Conservation (phyloP, 805 yeast genomes). For the Barnettozyma siamensis region DNA sequence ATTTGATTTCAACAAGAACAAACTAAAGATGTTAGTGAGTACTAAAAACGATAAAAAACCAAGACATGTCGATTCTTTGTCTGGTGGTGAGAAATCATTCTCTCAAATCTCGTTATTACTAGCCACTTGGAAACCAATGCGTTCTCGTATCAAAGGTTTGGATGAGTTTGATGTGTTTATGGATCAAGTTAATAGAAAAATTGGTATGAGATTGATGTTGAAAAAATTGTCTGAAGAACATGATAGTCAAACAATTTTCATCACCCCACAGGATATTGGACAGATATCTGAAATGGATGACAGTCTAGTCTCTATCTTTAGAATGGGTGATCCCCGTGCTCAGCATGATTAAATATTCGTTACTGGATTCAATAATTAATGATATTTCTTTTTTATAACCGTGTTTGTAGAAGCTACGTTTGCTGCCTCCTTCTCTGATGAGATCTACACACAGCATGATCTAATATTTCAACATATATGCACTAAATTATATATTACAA, state of each 20-base stretch:
- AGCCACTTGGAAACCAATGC: conserved; percentile 92
- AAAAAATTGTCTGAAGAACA: conserved; percentile 58
- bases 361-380: too few species aligned
- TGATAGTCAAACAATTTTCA: conserved; percentile 80
- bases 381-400: too few species aligned
- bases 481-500: not conserved
- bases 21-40: conserved; percentile 53
- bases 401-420: too few species aligned
- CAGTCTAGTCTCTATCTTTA: conserved; percentile 56
- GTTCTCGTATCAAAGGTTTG: conserved; percentile 77
- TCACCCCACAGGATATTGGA: conserved; percentile 88
- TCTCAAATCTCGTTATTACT: conserved; percentile 83
- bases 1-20: conserved; percentile 49
- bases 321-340: conserved; percentile 40
- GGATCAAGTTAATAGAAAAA: conserved; percentile 87
- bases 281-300: conserved; percentile 57
- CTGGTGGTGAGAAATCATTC: conserved; percentile 96
- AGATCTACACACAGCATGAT: too few species aligned
- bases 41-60: conserved; percentile 53
- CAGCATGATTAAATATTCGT: not conserved
- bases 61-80: conserved; percentile 73
- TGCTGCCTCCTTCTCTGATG: too few species aligned
- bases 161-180: conserved; percentile 97
- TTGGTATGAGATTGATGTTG: conserved; percentile 70
- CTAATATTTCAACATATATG: too few species aligned